Evolutionary conservation across 257 asterid genomes (phyloP), one percentile per base, ranked within the genome.

Genomic region (Solanum gandarillasii): DNA sequence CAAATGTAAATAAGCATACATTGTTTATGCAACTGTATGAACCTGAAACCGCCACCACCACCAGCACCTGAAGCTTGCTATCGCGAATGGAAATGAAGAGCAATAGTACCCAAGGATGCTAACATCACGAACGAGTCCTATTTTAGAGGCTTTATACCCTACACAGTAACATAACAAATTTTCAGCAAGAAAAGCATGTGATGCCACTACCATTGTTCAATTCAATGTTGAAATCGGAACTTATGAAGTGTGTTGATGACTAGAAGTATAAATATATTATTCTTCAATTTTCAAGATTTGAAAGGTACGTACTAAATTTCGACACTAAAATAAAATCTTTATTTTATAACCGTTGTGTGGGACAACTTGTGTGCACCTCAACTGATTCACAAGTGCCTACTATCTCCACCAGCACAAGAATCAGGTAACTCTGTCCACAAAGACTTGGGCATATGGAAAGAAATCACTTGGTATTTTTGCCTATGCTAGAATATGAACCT

Each of bases 111-210:
- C 6, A 2, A 46, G 27, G 85, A 27, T 21, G 83, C 32, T 23
- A 23, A 38, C 58, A 38, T 38, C 83, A 76, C 9, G 68, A 67
- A 43, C 0, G 10, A 85, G 65, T 38, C 35, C 78, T 87, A 87
- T 38, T 87, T 87, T 13, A 87, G 87, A 83, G 89, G 89, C 84
- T 87, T 87, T 58, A 87, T 87, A 70, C 87, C 87, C 89, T 87
- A 58, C 74, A 70, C 31, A 82, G 35, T 62, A 60, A 39, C 20
- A 43, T 43, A 58, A 60, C 71, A 62, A 7, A 6, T 18, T 13
- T 32, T 32, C 39, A 58, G 34, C 32, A 2, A 8, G 6, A 35
- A 13, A 36, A 68, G 5, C 29, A 8, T 5, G 31, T 39, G 43
- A 74, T 21, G 82, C 48, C 29, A 35, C 83, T 76, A 76, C 83